These are phyloP conservation scores for Penicillium sp. DNA, from an alignment of 2,329 filamentous ascomycete species.

Conservation along the genomic window DNA sequence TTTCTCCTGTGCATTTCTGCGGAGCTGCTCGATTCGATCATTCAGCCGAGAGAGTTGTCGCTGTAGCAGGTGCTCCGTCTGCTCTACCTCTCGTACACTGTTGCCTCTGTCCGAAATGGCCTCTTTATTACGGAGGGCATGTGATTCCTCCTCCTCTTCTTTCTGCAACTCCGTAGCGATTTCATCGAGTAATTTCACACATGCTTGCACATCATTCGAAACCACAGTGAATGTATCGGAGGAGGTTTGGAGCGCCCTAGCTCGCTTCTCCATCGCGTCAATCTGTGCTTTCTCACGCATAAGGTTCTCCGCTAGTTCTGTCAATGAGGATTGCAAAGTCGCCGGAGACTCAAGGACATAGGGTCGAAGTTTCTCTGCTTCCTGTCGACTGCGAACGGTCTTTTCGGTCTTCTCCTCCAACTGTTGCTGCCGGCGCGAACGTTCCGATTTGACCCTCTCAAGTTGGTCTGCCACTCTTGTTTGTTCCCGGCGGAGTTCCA, in stretches of 20 bases:
- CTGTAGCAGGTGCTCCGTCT: slow-evolving; percentile 80
- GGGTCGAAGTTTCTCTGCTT: slow-evolving; percentile 85
- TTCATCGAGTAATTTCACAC: slow-evolving; percentile 87
- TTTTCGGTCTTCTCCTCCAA: slow-evolving; percentile 56
- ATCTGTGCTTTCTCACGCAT: slow-evolving; percentile 80
- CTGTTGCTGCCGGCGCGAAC: slow-evolving; percentile 70
- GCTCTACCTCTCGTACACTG: slow-evolving; percentile 88
- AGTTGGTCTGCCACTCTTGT: slow-evolving; percentile 81
- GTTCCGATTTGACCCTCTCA: slow-evolving; percentile 80
- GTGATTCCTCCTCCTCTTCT: slow-evolving; percentile 86
- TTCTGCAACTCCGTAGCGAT: slow-evolving; percentile 81
- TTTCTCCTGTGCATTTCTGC: slow-evolving; percentile 79
- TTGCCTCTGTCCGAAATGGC: slow-evolving; percentile 85
- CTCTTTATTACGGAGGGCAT: slow-evolving; percentile 81
- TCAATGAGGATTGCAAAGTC: slow-evolving; percentile 77
- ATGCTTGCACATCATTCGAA: slow-evolving; percentile 80
- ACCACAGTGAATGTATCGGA: slow-evolving; percentile 87
- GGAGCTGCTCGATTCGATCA: slow-evolving; percentile 81
- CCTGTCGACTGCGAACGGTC: slow-evolving; percentile 72
- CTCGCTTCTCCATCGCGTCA: slow-evolving; percentile 81
- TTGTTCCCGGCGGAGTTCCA: slow-evolving; percentile 81
- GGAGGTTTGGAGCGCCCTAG: slow-evolving; percentile 89
- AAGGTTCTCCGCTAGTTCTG: slow-evolving; percentile 79
- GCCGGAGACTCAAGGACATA: slow-evolving; percentile 90
- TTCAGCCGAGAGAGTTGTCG: slow-evolving; percentile 84